Percentiles rank a stretch among this genome's conserved stretches.
phyloP scores from a whole-genome alignment of 768 basidiomycete species.

The Termitomyces sp. region DNA sequence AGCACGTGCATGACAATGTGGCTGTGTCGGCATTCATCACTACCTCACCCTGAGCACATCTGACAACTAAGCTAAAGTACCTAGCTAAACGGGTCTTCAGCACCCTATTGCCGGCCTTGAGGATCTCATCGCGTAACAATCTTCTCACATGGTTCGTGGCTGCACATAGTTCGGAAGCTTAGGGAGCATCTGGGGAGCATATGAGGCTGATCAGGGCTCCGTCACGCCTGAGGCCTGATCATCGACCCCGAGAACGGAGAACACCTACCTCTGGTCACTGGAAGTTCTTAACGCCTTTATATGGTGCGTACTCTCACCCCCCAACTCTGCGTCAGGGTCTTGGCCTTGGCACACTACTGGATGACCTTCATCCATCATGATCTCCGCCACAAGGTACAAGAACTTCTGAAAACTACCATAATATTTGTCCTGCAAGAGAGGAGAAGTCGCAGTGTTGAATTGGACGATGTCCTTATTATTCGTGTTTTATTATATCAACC shows the following conservation, averaged over 20 bases:
- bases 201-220: slow-evolving; percentile 12
- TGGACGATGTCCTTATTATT: neutral
- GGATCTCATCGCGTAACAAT: neutral
- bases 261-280: neutral
- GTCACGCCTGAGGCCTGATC: slow-evolving; percentile 2
- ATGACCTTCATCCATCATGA: neutral
- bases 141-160: neutral
- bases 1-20: slow-evolving; percentile 5
- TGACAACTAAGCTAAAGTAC: no score
- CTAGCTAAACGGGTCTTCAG: neutral
- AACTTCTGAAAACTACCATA: neutral
- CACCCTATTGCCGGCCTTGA: neutral
- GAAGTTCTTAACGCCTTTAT: neutral
- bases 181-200: slow-evolving; percentile 1
- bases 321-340: neutral
- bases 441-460: neutral
- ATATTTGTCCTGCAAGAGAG: neutral
- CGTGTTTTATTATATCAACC: neutral
- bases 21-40: neutral
- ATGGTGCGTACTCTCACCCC: neutral
- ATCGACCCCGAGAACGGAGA: neutral
- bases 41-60: no score
- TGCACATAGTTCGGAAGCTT: neutral
- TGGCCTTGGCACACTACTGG: neutral
- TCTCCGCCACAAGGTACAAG: neutral